phyloP scores from a whole-genome alignment of 73 alveolate species.

The Stentor roeselii region DNA sequence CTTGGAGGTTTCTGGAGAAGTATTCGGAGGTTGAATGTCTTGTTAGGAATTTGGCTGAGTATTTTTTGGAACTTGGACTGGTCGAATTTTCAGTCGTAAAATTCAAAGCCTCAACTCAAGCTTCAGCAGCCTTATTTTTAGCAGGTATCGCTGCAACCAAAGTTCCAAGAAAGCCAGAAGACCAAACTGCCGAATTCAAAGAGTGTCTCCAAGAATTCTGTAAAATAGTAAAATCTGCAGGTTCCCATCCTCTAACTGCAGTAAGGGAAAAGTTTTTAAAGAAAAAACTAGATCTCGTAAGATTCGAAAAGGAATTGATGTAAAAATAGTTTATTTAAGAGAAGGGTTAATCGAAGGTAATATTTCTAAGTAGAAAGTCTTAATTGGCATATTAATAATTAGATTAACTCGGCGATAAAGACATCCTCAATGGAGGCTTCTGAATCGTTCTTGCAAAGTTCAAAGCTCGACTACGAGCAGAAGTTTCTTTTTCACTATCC shows the following conservation, averaged over 20 bases:
- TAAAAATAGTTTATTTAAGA: not conserved
- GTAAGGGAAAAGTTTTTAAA: constrained; percentile 7
- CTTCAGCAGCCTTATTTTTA: constrained; percentile 69
- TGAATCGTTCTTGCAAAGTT: not conserved
- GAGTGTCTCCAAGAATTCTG: not conserved
- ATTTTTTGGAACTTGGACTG: constrained; percentile 65
- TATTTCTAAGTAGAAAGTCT: not conserved
- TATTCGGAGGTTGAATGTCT: constrained; percentile 39
- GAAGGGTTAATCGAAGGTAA: not conserved
- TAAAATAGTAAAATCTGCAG: not conserved
- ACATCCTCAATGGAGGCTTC: constrained; percentile 14
- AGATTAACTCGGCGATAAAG: no score
- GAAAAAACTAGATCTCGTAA: not conserved
- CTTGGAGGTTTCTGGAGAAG: constrained; percentile 57
- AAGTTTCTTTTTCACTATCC: not conserved
- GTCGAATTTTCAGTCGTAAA: constrained; percentile 64
- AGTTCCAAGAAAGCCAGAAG: not conserved
- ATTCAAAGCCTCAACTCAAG: constrained; percentile 57
- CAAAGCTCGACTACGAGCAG: not conserved
- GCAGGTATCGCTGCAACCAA: constrained; percentile 31
- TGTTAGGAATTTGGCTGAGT: constrained; percentile 28
- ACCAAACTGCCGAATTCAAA: not conserved
- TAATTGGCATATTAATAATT: no score
- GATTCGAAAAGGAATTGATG: not conserved
- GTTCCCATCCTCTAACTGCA: not conserved